phyloP scores from a whole-genome alignment of 495 filamentous ascomycete species.

The Hypoxylon cercidicola region DNA sequence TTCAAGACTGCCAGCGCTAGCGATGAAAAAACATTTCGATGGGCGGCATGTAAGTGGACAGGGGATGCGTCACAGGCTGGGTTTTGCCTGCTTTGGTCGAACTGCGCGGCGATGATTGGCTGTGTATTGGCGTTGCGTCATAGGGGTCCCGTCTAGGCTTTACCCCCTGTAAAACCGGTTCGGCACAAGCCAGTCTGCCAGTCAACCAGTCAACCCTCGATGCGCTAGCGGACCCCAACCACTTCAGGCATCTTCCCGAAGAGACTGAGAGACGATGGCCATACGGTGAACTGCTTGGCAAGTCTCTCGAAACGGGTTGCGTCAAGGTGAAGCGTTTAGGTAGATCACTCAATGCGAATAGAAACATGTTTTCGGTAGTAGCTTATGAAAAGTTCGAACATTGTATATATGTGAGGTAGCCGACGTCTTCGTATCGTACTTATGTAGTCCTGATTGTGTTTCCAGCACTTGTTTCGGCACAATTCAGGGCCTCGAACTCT shows the following conservation, averaged over 20 bases:
- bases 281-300: conserved; percentile 14
- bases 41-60: conserved; percentile 20
- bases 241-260: conserved; percentile 5
- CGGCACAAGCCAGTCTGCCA: conserved; percentile 29
- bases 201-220: conserved; percentile 13
- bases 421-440: too few relatives aligned
- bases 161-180: conserved; percentile 38
- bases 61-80: conserved; percentile 18
- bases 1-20: conserved; percentile 17
- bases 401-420: too few relatives aligned
- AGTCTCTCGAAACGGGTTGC: conserved; percentile 11
- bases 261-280: conserved; percentile 5
- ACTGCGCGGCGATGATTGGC: conserved; percentile 38
- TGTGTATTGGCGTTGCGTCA: conserved; percentile 33
- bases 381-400: too few relatives aligned
- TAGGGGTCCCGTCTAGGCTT: conserved; percentile 21
- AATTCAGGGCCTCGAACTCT: too few relatives aligned
- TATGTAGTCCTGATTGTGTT: too few relatives aligned
- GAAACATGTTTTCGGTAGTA: too few relatives aligned
- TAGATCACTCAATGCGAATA: not conserved
- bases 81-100: conserved; percentile 46
- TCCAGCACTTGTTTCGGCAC: too few relatives aligned
- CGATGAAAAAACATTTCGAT: conserved; percentile 13
- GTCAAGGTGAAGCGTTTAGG: conserved; percentile 7
- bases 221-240: conserved; percentile 11